Conservation (phyloP, 2,329 filamentous ascomycete species). For the Arachnomyces sp. region DNA sequence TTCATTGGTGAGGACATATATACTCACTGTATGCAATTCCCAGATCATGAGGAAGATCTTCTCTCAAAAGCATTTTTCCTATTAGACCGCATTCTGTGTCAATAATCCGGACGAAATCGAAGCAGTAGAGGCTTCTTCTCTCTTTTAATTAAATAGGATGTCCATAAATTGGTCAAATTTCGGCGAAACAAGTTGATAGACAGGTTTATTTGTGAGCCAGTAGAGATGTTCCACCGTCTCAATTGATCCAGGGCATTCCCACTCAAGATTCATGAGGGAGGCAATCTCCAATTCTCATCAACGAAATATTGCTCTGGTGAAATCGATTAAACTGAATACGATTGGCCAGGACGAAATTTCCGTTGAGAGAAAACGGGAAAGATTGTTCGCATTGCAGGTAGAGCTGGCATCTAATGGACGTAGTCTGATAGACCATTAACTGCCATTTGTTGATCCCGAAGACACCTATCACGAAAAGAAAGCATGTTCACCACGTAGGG, state of each 20-base stretch:
- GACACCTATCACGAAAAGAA: conserved; percentile 14
- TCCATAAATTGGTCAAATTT: conserved; percentile 6
- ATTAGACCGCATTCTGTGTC: too few relatives aligned
- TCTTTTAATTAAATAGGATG: too few relatives aligned
- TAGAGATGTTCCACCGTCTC: conserved; percentile 9
- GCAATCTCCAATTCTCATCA: conserved; percentile 12
- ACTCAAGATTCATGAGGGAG: conserved; percentile 13
- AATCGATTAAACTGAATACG: conserved; percentile 31
- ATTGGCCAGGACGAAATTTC: conserved; percentile 28
- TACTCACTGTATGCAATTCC: too few relatives aligned
- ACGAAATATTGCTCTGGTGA: conserved; percentile 18
- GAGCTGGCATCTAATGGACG: conserved; percentile 14
- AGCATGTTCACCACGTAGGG: conserved; percentile 16
- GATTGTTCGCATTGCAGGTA: conserved; percentile 22
- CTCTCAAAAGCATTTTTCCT: too few relatives aligned
- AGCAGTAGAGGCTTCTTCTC: too few relatives aligned
- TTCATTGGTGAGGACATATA: too few relatives aligned
- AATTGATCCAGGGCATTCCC: conserved; percentile 5
- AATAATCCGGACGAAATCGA: too few relatives aligned
- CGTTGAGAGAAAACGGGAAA: conserved; percentile 20
- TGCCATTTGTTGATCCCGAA: conserved; percentile 21
- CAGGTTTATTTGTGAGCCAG: conserved; percentile 8
- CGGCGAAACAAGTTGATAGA: conserved; percentile 10
- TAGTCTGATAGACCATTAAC: conserved; percentile 11
- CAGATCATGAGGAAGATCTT: too few relatives aligned